These are phyloP conservation scores for Leishmania aethiopica DNA, from an alignment of 208 protist species.

Conservation along the genomic window DNA sequence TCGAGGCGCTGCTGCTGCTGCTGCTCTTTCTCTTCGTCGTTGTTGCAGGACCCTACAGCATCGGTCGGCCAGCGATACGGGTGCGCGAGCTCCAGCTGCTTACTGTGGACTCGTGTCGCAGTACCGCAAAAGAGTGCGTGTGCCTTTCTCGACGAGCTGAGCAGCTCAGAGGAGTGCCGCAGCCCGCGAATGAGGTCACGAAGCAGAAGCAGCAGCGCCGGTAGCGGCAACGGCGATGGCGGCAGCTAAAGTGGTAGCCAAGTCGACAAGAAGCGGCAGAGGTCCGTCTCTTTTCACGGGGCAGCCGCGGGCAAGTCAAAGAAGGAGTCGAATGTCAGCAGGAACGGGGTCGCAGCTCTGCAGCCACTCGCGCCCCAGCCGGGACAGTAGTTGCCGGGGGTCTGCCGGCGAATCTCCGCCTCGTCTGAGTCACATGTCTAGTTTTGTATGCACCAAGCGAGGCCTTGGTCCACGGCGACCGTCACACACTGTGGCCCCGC, in stretches of 20 bases:
- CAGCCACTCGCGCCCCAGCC: not conserved
- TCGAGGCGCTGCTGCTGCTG: conserved; percentile 14
- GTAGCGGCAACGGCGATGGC: not conserved
- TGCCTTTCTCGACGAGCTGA: conserved; percentile 12
- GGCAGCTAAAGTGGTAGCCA: not conserved
- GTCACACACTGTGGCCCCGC: not conserved
- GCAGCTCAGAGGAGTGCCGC: conserved; percentile 11
- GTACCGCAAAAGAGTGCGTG: not conserved
- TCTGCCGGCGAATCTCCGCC: no score
- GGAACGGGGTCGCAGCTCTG: not conserved
- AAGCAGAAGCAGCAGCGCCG: conserved; percentile 3
- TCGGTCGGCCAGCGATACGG: not conserved
- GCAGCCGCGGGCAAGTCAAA: no score
- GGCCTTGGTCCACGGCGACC: no score
- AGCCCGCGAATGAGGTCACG: not conserved
- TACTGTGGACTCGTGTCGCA: conserved; percentile 5
- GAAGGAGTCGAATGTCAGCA: no score
- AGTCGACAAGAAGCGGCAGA: conserved; percentile 1
- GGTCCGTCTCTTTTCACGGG: not conserved
- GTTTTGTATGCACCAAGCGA: no score
- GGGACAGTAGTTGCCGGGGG: not conserved
- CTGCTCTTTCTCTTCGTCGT: conserved; percentile 14
- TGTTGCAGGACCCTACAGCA: not conserved
- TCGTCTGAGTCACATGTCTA: not conserved
- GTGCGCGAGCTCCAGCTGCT: not conserved